Conservation (phyloP, 305 asterid genomes). For the Rubia occidens region DNA sequence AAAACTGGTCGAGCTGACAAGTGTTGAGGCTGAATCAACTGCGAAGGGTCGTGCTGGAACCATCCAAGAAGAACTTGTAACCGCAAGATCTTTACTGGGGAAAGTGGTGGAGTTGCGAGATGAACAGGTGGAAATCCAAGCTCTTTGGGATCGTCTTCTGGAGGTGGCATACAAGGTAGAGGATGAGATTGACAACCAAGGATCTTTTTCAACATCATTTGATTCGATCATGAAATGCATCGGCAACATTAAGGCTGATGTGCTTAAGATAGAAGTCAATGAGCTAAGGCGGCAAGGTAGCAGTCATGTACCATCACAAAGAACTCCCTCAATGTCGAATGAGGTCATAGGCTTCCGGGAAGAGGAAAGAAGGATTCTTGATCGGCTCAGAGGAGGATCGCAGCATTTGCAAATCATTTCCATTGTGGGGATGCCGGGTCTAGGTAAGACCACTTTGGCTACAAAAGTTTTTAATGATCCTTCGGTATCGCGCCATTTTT, state of each 20-base stretch:
- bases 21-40: not conserved
- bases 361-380: too few relatives aligned
- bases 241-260: not conserved
- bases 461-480: too few relatives aligned
- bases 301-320: not conserved
- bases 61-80: not conserved
- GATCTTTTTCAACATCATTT: not conserved
- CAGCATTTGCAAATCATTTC: too few relatives aligned
- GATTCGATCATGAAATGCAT: not conserved
- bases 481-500: too few relatives aligned
- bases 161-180: not conserved
- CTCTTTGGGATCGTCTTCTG: not conserved
- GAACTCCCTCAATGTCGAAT: not conserved
- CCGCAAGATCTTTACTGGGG: not conserved
- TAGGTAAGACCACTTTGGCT: too few relatives aligned
- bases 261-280: not conserved
- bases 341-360: too few relatives aligned
- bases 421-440: too few relatives aligned
- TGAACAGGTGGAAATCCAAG: not conserved
- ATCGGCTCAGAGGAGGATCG: not conserved
- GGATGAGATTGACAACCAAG: not conserved
- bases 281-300: not conserved
- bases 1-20: not conserved
- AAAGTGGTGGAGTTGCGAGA: not conserved
- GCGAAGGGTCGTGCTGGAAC: not conserved